These are phyloP conservation scores for Ascosphaera pollenicola DNA, from an alignment of 2,329 filamentous ascomycete species.

Conservation along the genomic window DNA sequence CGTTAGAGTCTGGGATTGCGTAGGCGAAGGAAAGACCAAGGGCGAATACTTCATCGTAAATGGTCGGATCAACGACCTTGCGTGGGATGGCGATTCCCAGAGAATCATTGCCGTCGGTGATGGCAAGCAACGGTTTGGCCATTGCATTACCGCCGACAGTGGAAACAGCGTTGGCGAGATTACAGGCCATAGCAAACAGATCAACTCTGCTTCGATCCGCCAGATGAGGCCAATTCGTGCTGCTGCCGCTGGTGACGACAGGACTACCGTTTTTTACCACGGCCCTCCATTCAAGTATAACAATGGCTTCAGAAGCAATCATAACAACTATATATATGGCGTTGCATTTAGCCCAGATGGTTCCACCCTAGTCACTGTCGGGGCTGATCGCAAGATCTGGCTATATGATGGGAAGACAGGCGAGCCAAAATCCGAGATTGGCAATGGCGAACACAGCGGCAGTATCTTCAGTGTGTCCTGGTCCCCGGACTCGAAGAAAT, in stretches of 20 bases:
- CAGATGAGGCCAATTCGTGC: slow-evolving; percentile 79
- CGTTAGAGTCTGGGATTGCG: slow-evolving; percentile 83
- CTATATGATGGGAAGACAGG: slow-evolving; percentile 94
- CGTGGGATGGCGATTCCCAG: slow-evolving; percentile 94
- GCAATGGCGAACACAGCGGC: slow-evolving; percentile 58
- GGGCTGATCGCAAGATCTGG: slow-evolving; percentile 81
- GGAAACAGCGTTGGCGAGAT: slow-evolving; percentile 94
- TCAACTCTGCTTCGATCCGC: slow-evolving; percentile 80
- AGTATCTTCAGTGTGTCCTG: slow-evolving; percentile 87
- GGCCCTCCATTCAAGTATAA: slow-evolving; percentile 94
- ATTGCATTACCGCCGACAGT: slow-evolving; percentile 86
- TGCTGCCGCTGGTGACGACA: slow-evolving; percentile 78
- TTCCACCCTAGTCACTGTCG: slow-evolving; percentile 58
- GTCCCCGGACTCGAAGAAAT: slow-evolving; percentile 62
- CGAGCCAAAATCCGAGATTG: slow-evolving; percentile 51
- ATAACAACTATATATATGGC: slow-evolving; percentile 75
- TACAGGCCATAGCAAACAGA: slow-evolving; percentile 67
- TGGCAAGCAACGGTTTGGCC: slow-evolving; percentile 78
- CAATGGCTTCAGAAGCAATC: slow-evolving; percentile 52
- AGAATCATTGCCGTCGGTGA: slow-evolving; percentile 91
- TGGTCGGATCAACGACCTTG: slow-evolving; percentile 85
- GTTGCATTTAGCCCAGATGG: slow-evolving; percentile 83
- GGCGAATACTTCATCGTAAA: slow-evolving; percentile 90
- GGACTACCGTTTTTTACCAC: slow-evolving; percentile 74
- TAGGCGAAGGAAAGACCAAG: slow-evolving; percentile 71